Base-by-base conservation (phyloP, 2,329 filamentous ascomycete species). In the Apiospora hydei region DNA sequence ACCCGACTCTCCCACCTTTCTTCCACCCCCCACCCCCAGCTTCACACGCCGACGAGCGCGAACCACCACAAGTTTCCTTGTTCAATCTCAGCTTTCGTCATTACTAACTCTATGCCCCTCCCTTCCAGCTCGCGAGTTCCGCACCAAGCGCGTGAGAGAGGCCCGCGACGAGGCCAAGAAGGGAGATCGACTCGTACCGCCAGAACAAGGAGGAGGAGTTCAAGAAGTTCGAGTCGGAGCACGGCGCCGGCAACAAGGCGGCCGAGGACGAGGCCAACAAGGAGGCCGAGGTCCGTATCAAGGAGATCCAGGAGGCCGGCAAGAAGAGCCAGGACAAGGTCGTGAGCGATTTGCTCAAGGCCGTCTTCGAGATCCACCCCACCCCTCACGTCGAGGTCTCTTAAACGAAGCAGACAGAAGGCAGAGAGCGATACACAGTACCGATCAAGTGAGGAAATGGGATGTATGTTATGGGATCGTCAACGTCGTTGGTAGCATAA, bases 121-220 rank as follows among this genome's bases (percentile, higher is more conserved):
- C 74, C 69, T 76, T 77, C 74, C 82, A 81, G 80, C 73, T 53
- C 68, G 73, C 46, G 73, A 74, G 44, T 74, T 95, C 89, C 95
- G 96, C 81, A 98, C 96, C 74, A 98, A 98, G 88, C 92, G 95
- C 82, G 94, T 99, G 85, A 97, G 94, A 85, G 96, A 98, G 86
- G 96, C 96, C 75, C 94, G 96, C 81, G 91, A 94, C 81, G 96
- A 99, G 85, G 96, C 96, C 75, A 97, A 98, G 86, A 97, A 97
- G 85, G 85, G 96, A 99, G 84, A 98, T 99, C 80, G 94, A 98
- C 77, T 93, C 94, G 71, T 98, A 99, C 88, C 91, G 92, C 82
- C 90, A 92, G 80, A 85, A 92, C 78, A 99, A 98, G 87, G 96
- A 99, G 80, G 89, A 93, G 47, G 96, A 98, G 84, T 98, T 95